Percentiles rank a stretch among this genome's conserved stretches.
Evolutionary conservation across 441 rosid species (phyloP).

Genomic region (Eutrema salsugineum): DNA sequence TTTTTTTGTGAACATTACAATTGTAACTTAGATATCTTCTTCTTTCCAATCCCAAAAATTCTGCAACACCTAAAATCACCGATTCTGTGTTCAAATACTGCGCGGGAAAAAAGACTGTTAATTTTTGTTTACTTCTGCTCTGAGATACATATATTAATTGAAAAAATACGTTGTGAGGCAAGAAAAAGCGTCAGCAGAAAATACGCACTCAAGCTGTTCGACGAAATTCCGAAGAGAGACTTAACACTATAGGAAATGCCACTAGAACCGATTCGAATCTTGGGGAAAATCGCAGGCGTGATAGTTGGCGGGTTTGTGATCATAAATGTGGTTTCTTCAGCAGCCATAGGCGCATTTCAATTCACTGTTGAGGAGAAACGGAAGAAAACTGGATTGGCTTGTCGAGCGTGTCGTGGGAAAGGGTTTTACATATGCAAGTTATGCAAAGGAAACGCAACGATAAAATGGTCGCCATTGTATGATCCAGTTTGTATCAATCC

Average conservation of each 20-base stretch:
- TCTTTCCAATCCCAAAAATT: neutral
- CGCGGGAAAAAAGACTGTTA: neutral
- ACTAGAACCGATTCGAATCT: slow-evolving; percentile 45
- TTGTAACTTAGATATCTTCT: slow-evolving; percentile 4
- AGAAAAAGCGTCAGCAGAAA: neutral
- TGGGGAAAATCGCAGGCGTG: slow-evolving; percentile 40
- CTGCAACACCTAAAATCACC: neutral
- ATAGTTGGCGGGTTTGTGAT: slow-evolving; percentile 53
- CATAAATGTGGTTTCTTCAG: slow-evolving; percentile 46
- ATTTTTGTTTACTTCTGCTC: neutral
- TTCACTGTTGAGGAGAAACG: slow-evolving; percentile 41
- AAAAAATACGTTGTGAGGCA: fast-evolving
- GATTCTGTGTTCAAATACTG: neutral
- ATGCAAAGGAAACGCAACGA: slow-evolving; percentile 68
- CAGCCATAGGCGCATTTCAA: slow-evolving; percentile 47
- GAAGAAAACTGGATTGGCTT: slow-evolving; percentile 50
- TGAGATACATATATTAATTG: neutral
- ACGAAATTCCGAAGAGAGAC: slow-evolving; percentile 43
- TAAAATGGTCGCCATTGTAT: slow-evolving; percentile 79
- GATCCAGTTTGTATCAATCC: slow-evolving; percentile 81
- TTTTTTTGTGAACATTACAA: too few relatives aligned
- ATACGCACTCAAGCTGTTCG: slow-evolving; percentile 41
- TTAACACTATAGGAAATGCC: slow-evolving; percentile 38
- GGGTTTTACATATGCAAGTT: slow-evolving; percentile 85
- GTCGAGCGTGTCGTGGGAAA: slow-evolving; percentile 66